These are phyloP conservation scores for Phlebopus sp. DNA, from an alignment of 1,284 basidiomycete genomes.

Conservation along the genomic window DNA sequence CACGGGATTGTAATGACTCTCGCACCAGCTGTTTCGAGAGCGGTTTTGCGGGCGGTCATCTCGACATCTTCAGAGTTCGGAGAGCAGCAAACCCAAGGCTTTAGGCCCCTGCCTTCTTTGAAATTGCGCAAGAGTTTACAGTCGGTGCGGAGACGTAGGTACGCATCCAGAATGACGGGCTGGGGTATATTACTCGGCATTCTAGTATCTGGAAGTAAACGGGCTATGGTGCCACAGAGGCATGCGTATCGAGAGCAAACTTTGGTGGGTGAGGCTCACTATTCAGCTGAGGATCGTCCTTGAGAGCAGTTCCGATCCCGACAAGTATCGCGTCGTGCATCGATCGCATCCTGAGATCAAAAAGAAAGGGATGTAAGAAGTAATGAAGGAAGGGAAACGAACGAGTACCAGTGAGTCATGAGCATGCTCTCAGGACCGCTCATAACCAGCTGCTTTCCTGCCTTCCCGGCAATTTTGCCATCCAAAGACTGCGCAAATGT, in stretches of 20 bases:
- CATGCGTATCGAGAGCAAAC: not conserved
- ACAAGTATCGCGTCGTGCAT: conserved; percentile 93
- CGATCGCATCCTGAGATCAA: conserved; percentile 65
- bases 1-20: conserved; percentile 43
- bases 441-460: conserved; percentile 75
- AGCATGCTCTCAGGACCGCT: conserved; percentile 87
- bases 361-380: conserved; percentile 5
- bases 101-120: conserved; percentile 53
- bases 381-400: not conserved
- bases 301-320: conserved; percentile 86
- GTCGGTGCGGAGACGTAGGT: conserved; percentile 61
- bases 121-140: conserved; percentile 79
- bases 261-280: conserved; percentile 47
- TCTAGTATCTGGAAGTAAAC: conserved; percentile 42
- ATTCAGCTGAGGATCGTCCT: conserved; percentile 93
- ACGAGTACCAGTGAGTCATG: conserved; percentile 87
- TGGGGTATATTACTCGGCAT: conserved; percentile 56
- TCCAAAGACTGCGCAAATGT: conserved; percentile 97
- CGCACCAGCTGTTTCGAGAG: conserved; percentile 55
- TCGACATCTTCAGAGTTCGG: conserved; percentile 23
- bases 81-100: conserved; percentile 74
- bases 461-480: conserved; percentile 83
- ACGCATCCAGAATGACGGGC: conserved; percentile 83
- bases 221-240: conserved; percentile 47
- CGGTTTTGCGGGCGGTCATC: conserved; percentile 40